A percentile compares a stretch with the other conserved stretches of the same genome.
phyloP scores from a whole-genome alignment of 164 flowering plant genomes.

The Platanus orientalis region DNA sequence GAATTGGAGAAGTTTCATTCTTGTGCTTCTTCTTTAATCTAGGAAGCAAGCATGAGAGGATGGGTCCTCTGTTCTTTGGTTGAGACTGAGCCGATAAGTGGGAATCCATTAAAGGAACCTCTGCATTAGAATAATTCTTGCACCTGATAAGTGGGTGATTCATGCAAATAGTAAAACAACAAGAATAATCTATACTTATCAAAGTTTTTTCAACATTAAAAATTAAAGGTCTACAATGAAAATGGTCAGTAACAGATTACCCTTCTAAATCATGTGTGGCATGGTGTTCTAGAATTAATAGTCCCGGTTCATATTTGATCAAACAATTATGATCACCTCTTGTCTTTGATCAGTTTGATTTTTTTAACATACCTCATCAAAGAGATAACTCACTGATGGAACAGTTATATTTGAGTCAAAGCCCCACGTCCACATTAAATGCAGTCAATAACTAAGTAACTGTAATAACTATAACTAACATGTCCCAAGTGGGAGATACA shows the following conservation, averaged over 20 bases:
- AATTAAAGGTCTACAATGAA: too few species aligned
- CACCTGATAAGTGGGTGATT: too few species aligned
- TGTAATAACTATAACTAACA: slow-evolving; percentile 3
- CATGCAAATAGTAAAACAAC: too few species aligned
- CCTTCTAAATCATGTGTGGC: too few species aligned
- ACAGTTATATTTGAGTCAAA: not conserved
- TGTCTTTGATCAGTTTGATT: too few species aligned
- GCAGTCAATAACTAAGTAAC: not conserved
- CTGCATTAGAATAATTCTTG: slow-evolving; percentile 36
- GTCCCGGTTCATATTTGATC: too few species aligned
- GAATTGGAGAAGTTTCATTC: slow-evolving; percentile 48
- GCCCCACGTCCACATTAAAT: not conserved
- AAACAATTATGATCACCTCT: too few species aligned
- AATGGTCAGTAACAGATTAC: too few species aligned
- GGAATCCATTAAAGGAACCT: slow-evolving; percentile 60
- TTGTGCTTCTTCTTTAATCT: slow-evolving; percentile 68
- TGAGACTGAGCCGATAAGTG: slow-evolving; percentile 42
- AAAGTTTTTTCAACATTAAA: too few species aligned
- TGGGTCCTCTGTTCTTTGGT: slow-evolving; percentile 41
- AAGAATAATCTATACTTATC: too few species aligned
- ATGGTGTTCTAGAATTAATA: too few species aligned
- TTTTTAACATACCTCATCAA: not conserved
- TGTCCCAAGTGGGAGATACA: slow-evolving; percentile 9
- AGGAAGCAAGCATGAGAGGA: slow-evolving; percentile 66
- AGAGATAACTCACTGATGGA: not conserved